Evolutionary conservation across 2,329 filamentous ascomycete genomes (phyloP).

Genomic region (Penicillium sp.): DNA sequence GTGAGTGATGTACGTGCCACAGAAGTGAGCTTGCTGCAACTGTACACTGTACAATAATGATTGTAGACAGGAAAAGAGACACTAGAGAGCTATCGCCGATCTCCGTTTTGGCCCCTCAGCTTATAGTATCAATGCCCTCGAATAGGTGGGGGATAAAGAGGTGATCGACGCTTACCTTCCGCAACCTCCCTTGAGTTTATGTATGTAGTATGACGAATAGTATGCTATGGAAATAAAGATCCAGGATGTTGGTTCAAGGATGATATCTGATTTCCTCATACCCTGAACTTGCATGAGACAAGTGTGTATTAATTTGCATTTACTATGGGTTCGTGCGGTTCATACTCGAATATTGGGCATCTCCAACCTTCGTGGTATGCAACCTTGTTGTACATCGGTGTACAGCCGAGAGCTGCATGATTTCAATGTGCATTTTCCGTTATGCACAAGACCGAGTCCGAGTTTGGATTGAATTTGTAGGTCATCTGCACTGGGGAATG

Average conservation of each 20-base stretch:
- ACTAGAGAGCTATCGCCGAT: constrained; percentile 2
- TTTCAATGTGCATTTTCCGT: constrained; percentile 8
- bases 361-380: not conserved
- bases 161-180: not conserved
- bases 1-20: constrained; percentile 6
- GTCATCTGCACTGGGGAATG: constrained; percentile 23
- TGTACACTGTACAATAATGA: not conserved
- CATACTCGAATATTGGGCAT: not conserved
- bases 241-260: constrained; percentile 3
- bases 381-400: not conserved
- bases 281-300: not conserved
- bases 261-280: not conserved
- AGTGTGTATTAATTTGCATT: not conserved
- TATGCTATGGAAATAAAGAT: constrained; percentile 16
- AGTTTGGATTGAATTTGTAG: constrained; percentile 15
- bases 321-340: not conserved
- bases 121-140: not conserved
- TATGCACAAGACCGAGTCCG: constrained; percentile 6
- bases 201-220: constrained; percentile 9
- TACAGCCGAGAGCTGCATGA: constrained; percentile 5
- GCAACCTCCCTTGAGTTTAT: not conserved
- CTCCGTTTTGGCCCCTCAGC: not conserved
- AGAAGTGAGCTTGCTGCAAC: constrained; percentile 8
- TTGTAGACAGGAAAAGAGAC: not conserved
- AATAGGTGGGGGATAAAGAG: not conserved